Conservation (phyloP, 2,329 filamentous ascomycete species). For the Mycogone perniciosa region DNA sequence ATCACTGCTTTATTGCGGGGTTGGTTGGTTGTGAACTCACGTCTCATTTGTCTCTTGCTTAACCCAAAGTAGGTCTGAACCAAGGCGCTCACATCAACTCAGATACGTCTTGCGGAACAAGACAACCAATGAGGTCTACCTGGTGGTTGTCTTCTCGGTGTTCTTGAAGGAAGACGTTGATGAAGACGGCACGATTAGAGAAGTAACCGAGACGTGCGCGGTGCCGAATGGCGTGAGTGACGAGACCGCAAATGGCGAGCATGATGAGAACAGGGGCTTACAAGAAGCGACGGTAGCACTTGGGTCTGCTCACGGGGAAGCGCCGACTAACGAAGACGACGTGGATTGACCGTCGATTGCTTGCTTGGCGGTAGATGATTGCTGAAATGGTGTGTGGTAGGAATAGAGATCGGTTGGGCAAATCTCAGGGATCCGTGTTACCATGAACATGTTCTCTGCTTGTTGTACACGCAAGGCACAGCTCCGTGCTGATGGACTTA, state of each 20-base stretch:
- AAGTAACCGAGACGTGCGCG: slow-evolving; percentile 24
- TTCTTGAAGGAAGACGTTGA: slow-evolving; percentile 61
- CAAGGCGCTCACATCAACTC: slow-evolving; percentile 70
- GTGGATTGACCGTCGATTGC: slow-evolving; percentile 31
- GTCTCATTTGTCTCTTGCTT: slow-evolving; percentile 10
- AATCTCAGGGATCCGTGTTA: too few relatives aligned
- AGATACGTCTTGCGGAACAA: slow-evolving; percentile 90
- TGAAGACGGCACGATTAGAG: slow-evolving; percentile 50
- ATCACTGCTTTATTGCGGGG: background rate
- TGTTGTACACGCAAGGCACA: too few relatives aligned
- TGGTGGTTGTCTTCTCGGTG: slow-evolving; percentile 76
- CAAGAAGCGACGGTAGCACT: slow-evolving; percentile 34
- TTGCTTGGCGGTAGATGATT: background rate
- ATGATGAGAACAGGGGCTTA: slow-evolving; percentile 31
- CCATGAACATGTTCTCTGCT: too few relatives aligned
- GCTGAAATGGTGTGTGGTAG: background rate
- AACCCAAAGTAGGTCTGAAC: slow-evolving; percentile 22
- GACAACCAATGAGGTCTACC: slow-evolving; percentile 64
- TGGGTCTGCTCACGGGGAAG: slow-evolving; percentile 20
- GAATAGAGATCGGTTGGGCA: too few relatives aligned
- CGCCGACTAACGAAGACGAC: slow-evolving; percentile 33
- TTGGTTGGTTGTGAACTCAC: background rate
- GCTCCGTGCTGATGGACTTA: too few relatives aligned
- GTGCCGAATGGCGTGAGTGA: slow-evolving; percentile 14
- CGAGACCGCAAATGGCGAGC: slow-evolving; percentile 20